Evolutionary conservation across 169 alveolate species (phyloP).

Genomic region (Plasmodium adleri): DNA sequence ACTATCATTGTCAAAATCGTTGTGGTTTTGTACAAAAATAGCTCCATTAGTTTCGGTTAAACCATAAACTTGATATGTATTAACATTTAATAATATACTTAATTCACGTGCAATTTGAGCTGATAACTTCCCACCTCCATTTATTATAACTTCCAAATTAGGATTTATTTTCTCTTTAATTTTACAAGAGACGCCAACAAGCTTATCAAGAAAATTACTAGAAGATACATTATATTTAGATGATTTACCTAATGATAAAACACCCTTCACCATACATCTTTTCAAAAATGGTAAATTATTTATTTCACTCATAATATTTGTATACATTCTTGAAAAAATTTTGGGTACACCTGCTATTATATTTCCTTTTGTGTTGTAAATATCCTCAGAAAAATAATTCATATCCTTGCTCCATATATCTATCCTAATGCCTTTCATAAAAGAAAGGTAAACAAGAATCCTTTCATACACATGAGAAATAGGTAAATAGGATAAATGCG

Average conservation of each 20-base stretch:
- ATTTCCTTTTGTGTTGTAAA: not conserved
- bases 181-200: constrained; percentile 18
- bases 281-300: constrained; percentile 20
- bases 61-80: constrained; percentile 56
- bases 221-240: not conserved
- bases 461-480: constrained; percentile 97
- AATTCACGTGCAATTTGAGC: constrained; percentile 29
- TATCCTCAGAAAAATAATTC: constrained; percentile 4
- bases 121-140: constrained; percentile 70
- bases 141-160: not conserved
- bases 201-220: not conserved
- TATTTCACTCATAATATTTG: constrained; percentile 15
- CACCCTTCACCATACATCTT: constrained; percentile 8
- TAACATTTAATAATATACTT: constrained; percentile 6
- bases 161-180: constrained; percentile 52
- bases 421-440: constrained; percentile 9
- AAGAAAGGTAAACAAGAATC: constrained; percentile 76
- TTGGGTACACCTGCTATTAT: constrained; percentile 56
- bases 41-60: constrained; percentile 62
- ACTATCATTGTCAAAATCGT: not conserved
- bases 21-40: not conserved
- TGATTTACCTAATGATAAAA: constrained; percentile 1
- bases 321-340: constrained; percentile 26
- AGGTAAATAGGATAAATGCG: constrained; percentile 95
- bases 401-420: constrained; percentile 46